Evolutionary conservation across 768 basidiomycete species (phyloP), one percentile per base, ranked within the genome.

Genomic region (Tylopilus felleus): DNA sequence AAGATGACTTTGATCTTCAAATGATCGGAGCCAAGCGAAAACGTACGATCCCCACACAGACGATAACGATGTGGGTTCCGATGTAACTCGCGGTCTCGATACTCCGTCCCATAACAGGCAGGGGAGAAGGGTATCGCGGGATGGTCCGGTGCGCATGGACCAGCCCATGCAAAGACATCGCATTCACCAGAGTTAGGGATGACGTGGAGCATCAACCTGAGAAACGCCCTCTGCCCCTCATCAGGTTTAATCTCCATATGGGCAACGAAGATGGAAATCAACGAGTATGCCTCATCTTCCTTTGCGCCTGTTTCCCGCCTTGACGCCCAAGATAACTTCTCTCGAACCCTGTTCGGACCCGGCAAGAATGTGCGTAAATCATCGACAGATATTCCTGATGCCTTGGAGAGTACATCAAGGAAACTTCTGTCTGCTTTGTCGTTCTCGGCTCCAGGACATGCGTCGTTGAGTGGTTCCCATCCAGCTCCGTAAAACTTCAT

Each of bases 161-260:
- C 53, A 8, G 49, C 53, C 53, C 53, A 55, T 13, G 53, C 50
- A 39, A 55, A 55, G 27, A 45, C 36, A 12, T 55, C 53, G 36
- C 42, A 45, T 31, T 55, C 44, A 19, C 23, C 36, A 7, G 55
- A 46, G 12, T 19, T 41, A 8, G 51, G 50, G 38, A 55, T 52
- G 17, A 53, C 13, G 2, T 47, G 29, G 12, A 41, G 38, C 55
- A 55, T 55, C 44, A 55, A 22, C n/a, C 53, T 51, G 28, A 25
- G 49, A n/a, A 55, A 52, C 10, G 42, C 49, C 17, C 25, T 52
- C 28, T 53, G 43, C 22, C 36, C 13, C 8, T 45, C 50, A 3
- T 16, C n/a, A n/a, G 49, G 41, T 8, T 44, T n/a, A 1, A 52
- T 19, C 41, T 54, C 42, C 50, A 52, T 45, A 2, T 17, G 42